Conservation (phyloP, 2,329 filamentous ascomycete species). For the Fusarium sp. region DNA sequence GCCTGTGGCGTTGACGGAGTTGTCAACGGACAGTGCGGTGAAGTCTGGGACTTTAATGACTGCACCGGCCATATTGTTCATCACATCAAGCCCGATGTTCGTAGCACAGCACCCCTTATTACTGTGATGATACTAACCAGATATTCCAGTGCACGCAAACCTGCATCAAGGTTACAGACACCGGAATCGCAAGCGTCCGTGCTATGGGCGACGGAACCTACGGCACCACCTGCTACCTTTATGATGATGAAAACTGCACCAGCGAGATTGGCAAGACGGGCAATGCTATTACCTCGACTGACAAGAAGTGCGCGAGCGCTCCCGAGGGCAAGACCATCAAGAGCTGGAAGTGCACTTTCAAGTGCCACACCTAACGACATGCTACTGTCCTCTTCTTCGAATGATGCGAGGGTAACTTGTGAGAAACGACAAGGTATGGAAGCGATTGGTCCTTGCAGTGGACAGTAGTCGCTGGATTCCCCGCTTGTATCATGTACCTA, state of each 20-base stretch:
- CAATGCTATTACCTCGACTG: not conserved
- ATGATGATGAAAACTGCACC: slow-evolving; percentile 3
- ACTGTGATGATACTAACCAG: not conserved
- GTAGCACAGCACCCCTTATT: not conserved
- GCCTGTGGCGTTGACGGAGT: not conserved
- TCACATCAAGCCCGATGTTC: not conserved
- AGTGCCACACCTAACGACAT: not conserved
- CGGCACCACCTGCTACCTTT: not conserved
- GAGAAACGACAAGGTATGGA: no score
- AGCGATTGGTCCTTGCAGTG: no score
- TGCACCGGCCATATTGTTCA: not conserved
- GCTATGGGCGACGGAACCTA: slow-evolving; percentile 9
- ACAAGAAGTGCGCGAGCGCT: not conserved
- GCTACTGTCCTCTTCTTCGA: no score
- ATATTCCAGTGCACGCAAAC: slow-evolving; percentile 1
- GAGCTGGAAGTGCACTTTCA: slow-evolving; percentile 5
- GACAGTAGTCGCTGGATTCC: no score
- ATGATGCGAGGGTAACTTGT: no score
- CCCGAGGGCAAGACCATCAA: not conserved
- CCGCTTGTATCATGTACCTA: no score
- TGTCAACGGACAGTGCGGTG: slow-evolving; percentile 6
- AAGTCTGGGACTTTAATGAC: not conserved
- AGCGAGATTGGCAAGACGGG: not conserved
- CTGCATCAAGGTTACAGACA: not conserved
- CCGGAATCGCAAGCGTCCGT: not conserved